A percentile compares a stretch with the other conserved stretches of the same genome.
Evolutionary conservation across 2,329 filamentous ascomycete species (phyloP).

Genomic region (Torrubiella hemipterigena): DNA sequence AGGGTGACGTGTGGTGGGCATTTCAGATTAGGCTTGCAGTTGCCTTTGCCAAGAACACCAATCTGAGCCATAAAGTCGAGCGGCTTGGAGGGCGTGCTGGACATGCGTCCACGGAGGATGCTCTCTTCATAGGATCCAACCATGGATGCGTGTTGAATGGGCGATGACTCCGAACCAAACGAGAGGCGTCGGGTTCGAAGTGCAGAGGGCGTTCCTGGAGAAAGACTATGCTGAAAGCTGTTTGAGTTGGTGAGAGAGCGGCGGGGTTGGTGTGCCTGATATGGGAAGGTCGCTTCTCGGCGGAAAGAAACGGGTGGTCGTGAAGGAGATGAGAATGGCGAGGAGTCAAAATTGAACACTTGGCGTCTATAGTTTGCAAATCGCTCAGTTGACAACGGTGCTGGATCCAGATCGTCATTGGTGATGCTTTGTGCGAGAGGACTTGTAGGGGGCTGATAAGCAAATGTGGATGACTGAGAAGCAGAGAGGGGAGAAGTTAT

Average conservation of each 20-base stretch:
- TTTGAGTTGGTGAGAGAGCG: slow-evolving; percentile 58
- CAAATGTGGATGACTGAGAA: slow-evolving; percentile 66
- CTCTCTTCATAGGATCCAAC: slow-evolving; percentile 97
- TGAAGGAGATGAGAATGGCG: slow-evolving; percentile 29
- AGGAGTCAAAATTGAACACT: slow-evolving; percentile 52
- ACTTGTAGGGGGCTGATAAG: slow-evolving; percentile 80
- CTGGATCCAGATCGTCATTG: slow-evolving; percentile 53
- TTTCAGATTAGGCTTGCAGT: slow-evolving; percentile 72
- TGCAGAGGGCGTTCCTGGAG: slow-evolving; percentile 38
- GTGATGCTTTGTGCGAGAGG: slow-evolving; percentile 82
- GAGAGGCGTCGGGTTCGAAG: slow-evolving; percentile 55
- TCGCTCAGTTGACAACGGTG: background rate
- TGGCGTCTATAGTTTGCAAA: background rate
- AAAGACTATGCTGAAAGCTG: slow-evolving; percentile 22
- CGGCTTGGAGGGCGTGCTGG: slow-evolving; percentile 84
- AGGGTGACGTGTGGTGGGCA: slow-evolving; percentile 87
- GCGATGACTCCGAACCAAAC: slow-evolving; percentile 59
- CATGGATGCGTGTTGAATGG: slow-evolving; percentile 84
- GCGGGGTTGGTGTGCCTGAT: slow-evolving; percentile 68
- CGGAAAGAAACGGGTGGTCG: slow-evolving; percentile 24
- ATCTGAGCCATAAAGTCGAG: slow-evolving; percentile 92
- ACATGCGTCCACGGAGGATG: slow-evolving; percentile 91
- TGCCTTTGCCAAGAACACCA: slow-evolving; percentile 78
- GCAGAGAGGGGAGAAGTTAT: slow-evolving; percentile 49
- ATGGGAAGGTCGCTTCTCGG: slow-evolving; percentile 50